Conservation (phyloP, 1,284 basidiomycete genomes). For the Polyporus tsugae region DNA sequence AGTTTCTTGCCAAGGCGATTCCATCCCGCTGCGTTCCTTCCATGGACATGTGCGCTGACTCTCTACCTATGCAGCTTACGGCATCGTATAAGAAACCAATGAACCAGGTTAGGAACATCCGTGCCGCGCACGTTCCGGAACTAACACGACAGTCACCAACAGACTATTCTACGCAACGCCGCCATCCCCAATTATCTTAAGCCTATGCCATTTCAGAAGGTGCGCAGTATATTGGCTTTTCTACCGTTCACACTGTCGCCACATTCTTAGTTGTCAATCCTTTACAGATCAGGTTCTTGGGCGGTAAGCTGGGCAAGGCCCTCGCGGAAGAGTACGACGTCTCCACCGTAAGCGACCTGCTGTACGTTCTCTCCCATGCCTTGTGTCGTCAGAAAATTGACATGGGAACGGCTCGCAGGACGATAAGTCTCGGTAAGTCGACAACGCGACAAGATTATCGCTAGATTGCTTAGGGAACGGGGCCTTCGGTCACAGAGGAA, state of each 20-base stretch:
- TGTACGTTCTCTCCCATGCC: slow-evolving; percentile 56
- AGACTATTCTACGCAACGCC: slow-evolving; percentile 86
- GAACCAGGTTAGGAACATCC: slow-evolving; percentile 63
- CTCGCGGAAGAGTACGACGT: slow-evolving; percentile 90
- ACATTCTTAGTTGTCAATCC: neutral
- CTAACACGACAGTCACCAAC: neutral
- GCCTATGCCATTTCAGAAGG: slow-evolving; percentile 90
- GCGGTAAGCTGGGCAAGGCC: slow-evolving; percentile 93
- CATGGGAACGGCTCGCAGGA: slow-evolving; percentile 12
- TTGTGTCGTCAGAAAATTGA: neutral
- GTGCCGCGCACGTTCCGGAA: slow-evolving; percentile 1
- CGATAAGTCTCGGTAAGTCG: slow-evolving; percentile 26
- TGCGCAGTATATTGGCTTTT: slow-evolving; percentile 36
- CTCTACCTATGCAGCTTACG: slow-evolving; percentile 61
- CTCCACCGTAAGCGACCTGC: slow-evolving; percentile 87
- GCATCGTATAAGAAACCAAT: slow-evolving; percentile 93
- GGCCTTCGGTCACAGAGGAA: slow-evolving; percentile 59
- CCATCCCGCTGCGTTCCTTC: neutral
- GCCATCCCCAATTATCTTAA: slow-evolving; percentile 85
- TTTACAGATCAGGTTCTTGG: slow-evolving; percentile 88
- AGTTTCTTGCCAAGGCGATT: slow-evolving; percentile 89
- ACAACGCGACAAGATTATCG: neutral
- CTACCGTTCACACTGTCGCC: neutral
- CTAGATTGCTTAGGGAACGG: slow-evolving; percentile 25
- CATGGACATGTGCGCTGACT: neutral